These are phyloP conservation scores for Gaertneriomyces sp. DNA, from an alignment of 192 early-diverging fungal genomes.

Conservation along the genomic window DNA sequence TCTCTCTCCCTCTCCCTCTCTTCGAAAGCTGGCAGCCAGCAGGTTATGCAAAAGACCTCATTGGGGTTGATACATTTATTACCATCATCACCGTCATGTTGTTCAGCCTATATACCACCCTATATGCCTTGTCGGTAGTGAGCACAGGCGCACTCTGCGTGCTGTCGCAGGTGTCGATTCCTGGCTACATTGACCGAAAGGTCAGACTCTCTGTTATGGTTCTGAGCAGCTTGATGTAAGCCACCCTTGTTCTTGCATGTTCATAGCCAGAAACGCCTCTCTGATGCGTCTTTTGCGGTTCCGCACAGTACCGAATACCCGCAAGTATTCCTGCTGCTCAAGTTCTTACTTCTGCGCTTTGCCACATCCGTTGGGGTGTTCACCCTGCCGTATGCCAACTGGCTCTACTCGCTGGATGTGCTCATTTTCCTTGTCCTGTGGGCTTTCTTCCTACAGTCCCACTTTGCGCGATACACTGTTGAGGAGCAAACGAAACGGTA, in stretches of 20 bases:
- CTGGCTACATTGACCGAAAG: slow-evolving; percentile 1
- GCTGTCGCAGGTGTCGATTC: slow-evolving; percentile 17
- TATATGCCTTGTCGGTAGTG: slow-evolving; percentile 14
- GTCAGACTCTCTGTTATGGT: slow-evolving; percentile 13
- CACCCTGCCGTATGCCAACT: slow-evolving; percentile 1
- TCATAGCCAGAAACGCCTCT: background rate
- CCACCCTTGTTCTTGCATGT: background rate
- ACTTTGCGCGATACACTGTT: slow-evolving; percentile 30
- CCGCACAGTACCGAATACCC: slow-evolving; percentile 15
- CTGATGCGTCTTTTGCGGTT: background rate
- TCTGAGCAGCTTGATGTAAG: slow-evolving; percentile 14
- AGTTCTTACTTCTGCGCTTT: slow-evolving; percentile 17
- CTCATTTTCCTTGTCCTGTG: slow-evolving; percentile 25
- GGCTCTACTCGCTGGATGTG: slow-evolving; percentile 33
- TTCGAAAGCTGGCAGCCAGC: background rate
- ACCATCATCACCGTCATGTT: slow-evolving; percentile 8
- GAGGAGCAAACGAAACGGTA: slow-evolving; percentile 33
- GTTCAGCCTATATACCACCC: background rate
- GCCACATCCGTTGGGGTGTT: slow-evolving; percentile 11
- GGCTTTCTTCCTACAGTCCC: slow-evolving; percentile 36
- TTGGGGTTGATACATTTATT: background rate
- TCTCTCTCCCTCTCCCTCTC: slow-evolving; percentile 6
- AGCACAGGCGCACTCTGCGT: slow-evolving; percentile 16
- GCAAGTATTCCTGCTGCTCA: slow-evolving; percentile 22
- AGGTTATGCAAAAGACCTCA: background rate